Evolutionary conservation across 768 basidiomycete genomes (phyloP).

Genomic region (Naganishia vishniacii): DNA sequence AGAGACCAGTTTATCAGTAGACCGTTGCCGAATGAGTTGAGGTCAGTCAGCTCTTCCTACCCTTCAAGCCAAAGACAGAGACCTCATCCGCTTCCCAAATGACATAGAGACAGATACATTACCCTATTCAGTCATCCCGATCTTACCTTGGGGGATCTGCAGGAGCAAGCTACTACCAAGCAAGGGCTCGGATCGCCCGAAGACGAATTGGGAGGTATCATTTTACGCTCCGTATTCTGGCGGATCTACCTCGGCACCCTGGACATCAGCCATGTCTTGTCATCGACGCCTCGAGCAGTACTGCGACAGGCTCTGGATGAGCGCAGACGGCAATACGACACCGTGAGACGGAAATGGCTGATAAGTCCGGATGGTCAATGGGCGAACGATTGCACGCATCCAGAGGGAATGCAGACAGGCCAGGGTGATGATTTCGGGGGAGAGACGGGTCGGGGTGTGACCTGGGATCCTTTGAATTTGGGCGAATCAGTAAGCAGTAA

Average conservation of each 20-base stretch:
- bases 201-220: conserved; percentile 32
- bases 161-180: conserved; percentile 13
- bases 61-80: too few species aligned
- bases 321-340: conserved; percentile 23
- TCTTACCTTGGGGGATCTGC: conserved; percentile 19
- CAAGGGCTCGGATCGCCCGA: conserved; percentile 13
- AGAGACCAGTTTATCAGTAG: conserved; percentile 3
- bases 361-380: conserved; percentile 46
- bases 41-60: not conserved
- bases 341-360: conserved; percentile 36
- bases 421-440: not conserved
- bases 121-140: conserved; percentile 26
- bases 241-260: conserved; percentile 32
- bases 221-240: conserved; percentile 45
- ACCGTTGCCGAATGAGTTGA: conserved; percentile 12
- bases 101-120: conserved; percentile 21
- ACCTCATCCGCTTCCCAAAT: not conserved
- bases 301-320: conserved; percentile 1
- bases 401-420: conserved; percentile 19
- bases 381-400: conserved; percentile 43
- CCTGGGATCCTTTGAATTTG: conserved; percentile 46
- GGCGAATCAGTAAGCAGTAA: conserved; percentile 34
- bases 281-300: conserved; percentile 11
- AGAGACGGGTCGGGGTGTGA: not conserved
- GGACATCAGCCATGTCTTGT: conserved; percentile 11